Percentiles rank a stretch among this genome's conserved stretches.
Conservation (phyloP, 306 rosid species). For the Senna siamea region DNA sequence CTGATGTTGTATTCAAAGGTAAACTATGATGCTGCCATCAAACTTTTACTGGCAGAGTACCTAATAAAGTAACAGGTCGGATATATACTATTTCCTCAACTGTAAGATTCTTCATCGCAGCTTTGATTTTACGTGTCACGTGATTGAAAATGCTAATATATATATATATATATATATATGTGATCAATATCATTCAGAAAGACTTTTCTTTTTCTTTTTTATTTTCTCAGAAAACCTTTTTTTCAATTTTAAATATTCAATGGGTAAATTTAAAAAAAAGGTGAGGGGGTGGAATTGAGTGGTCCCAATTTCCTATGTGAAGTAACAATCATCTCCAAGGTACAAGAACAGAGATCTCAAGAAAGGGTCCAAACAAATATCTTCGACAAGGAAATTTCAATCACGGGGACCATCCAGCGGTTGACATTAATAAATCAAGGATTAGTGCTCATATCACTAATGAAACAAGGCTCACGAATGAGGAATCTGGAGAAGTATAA, state of each 20-base stretch:
- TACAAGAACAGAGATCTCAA: slow-evolving; percentile 52
- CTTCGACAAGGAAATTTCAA: slow-evolving; percentile 51
- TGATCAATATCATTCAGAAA: slow-evolving; percentile 19
- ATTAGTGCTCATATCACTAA: background rate
- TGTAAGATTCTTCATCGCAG: slow-evolving; percentile 27
- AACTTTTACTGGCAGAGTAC: slow-evolving; percentile 41
- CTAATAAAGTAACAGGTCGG: slow-evolving; percentile 43
- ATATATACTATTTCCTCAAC: slow-evolving; percentile 27
- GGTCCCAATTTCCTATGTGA: slow-evolving; percentile 53
- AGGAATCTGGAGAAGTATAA: too few relatives aligned
- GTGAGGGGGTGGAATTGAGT: too few relatives aligned
- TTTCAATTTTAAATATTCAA: too few relatives aligned
- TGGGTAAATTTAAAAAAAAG: too few relatives aligned
- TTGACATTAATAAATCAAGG: slow-evolving; percentile 24
- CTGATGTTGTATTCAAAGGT: slow-evolving; percentile 36
- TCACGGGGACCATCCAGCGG: slow-evolving; percentile 38
- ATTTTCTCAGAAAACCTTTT: too few relatives aligned
- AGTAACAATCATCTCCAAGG: slow-evolving; percentile 47
- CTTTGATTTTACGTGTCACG: slow-evolving; percentile 32
- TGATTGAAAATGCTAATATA: slow-evolving; percentile 26
- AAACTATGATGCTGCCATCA: slow-evolving; percentile 29
- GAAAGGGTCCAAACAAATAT: slow-evolving; percentile 45
- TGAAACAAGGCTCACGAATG: slow-evolving; percentile 14
- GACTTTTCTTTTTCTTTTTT: slow-evolving; percentile 14
- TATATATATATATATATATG: background rate